Percentiles rank a stretch among this genome's conserved stretches.
Conservation (phyloP, 345 rosid genomes). For the Schrenkiella parvula region DNA sequence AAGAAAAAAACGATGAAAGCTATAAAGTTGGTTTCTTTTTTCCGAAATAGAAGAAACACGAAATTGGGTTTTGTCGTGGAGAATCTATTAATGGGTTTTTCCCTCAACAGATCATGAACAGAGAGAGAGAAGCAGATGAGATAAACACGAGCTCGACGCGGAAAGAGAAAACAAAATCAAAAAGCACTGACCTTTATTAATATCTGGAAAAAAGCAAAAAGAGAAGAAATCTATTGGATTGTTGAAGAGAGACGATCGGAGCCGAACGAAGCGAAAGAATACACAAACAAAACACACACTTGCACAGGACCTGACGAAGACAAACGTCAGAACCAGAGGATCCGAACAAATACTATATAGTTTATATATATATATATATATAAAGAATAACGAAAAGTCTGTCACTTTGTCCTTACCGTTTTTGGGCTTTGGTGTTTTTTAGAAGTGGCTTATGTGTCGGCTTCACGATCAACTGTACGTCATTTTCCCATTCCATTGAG, state of each 20-base stretch:
- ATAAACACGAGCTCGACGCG: slow-evolving; percentile 35
- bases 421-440: slow-evolving; percentile 1
- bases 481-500: slow-evolving; percentile 20
- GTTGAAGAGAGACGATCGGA: background rate
- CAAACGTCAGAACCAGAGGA: slow-evolving; percentile 20
- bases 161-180: too few relatives aligned
- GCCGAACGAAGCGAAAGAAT: slow-evolving; percentile 8
- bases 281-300: slow-evolving; percentile 7
- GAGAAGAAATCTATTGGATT: background rate
- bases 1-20: background rate
- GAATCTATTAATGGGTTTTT: slow-evolving; percentile 9
- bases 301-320: background rate
- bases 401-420: slow-evolving; percentile 22
- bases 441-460: slow-evolving; percentile 17
- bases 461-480: background rate
- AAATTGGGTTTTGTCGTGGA: background rate
- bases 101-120: slow-evolving; percentile 3
- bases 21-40: background rate
- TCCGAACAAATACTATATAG: too few relatives aligned
- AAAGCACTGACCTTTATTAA: slow-evolving; percentile 18
- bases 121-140: background rate
- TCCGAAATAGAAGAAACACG: background rate
- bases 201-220: slow-evolving; percentile 6
- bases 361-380: background rate
- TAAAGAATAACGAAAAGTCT: slow-evolving; percentile 3